These are phyloP conservation scores for Tympanopsis confertula DNA, from an alignment of 2,329 filamentous ascomycete genomes.

Conservation along the genomic window DNA sequence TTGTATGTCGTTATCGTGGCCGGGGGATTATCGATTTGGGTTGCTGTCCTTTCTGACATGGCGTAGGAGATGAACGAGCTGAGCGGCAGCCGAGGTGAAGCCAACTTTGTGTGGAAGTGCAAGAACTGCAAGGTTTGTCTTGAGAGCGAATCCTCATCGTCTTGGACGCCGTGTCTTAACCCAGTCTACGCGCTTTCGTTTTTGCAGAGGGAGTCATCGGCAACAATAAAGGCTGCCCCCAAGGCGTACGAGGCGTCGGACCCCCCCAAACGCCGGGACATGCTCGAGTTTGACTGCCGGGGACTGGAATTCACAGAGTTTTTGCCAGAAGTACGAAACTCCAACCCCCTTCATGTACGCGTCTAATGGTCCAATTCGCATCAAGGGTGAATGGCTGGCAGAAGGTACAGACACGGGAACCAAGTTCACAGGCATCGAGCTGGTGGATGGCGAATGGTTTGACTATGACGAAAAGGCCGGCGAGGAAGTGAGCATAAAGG, in stretches of 20 bases:
- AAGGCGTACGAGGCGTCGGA: slow-evolving; percentile 59
- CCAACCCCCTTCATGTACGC: neutral
- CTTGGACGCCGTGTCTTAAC: slow-evolving; percentile 3
- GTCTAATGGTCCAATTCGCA: slow-evolving; percentile 3
- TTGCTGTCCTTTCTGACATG: neutral
- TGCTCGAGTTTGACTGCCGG: slow-evolving; percentile 86
- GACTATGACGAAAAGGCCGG: slow-evolving; percentile 92
- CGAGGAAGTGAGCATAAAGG: slow-evolving; percentile 86
- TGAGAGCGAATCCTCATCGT: neutral
- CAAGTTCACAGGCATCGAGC: slow-evolving; percentile 71
- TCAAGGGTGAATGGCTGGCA: slow-evolving; percentile 80
- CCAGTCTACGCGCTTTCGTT: too few relatives aligned
- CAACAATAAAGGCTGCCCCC: slow-evolving; percentile 67
- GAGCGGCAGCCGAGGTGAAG: slow-evolving; percentile 85
- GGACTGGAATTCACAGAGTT: slow-evolving; percentile 88
- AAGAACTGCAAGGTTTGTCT: slow-evolving; percentile 81
- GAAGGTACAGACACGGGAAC: slow-evolving; percentile 71
- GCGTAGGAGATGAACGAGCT: slow-evolving; percentile 75
- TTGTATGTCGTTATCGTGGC: slow-evolving; percentile 45
- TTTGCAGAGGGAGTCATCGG: slow-evolving; percentile 74
- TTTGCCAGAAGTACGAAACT: slow-evolving; percentile 62
- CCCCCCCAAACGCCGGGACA: slow-evolving; percentile 63
- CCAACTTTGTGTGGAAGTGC: slow-evolving; percentile 98
- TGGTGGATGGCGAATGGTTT: slow-evolving; percentile 89
- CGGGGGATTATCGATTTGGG: neutral